A percentile compares a stretch with the other conserved stretches of the same genome.
phyloP scores from a whole-genome alignment of 495 filamentous ascomycete genomes.

The Daldinia caldariorum region DNA sequence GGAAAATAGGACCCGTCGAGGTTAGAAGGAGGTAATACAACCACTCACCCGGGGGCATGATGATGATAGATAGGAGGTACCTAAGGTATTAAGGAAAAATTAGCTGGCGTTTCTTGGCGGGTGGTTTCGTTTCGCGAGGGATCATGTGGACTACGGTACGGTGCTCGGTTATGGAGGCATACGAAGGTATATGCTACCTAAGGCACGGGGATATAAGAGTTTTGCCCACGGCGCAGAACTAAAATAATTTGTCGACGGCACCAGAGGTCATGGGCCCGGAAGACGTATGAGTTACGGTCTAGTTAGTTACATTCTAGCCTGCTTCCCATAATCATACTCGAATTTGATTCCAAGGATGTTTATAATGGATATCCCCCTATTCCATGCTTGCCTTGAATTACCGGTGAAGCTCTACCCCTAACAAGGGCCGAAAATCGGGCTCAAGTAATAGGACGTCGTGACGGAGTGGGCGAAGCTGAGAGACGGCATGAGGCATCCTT shows the following conservation, averaged over 20 bases:
- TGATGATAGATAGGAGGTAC: neutral
- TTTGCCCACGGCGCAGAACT: neutral
- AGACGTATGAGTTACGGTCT: neutral
- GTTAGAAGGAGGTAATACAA: neutral
- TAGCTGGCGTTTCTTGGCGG: slow-evolving; percentile 8
- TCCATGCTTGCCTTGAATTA: no score
- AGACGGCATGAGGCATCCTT: slow-evolving; percentile 49
- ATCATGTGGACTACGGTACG: neutral
- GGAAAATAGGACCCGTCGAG: slow-evolving; percentile 38
- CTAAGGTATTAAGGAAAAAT: neutral
- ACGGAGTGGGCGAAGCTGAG: slow-evolving; percentile 49
- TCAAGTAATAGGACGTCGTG: slow-evolving; percentile 29
- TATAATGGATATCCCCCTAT: no score
- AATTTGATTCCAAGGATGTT: neutral
- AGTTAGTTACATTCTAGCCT: neutral
- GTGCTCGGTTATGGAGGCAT: slow-evolving; percentile 10
- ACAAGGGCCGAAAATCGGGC: neutral
- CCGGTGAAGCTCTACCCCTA: neutral
- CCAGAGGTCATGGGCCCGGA: neutral
- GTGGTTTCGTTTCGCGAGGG: neutral
- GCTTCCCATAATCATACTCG: neutral
- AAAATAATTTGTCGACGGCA: neutral
- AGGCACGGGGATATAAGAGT: neutral
- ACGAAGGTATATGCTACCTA: neutral
- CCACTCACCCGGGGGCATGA: no score